Percentiles rank a stretch among this genome's conserved stretches.
Conservation (phyloP, 805 yeast species). For the Candida caryicola region DNA sequence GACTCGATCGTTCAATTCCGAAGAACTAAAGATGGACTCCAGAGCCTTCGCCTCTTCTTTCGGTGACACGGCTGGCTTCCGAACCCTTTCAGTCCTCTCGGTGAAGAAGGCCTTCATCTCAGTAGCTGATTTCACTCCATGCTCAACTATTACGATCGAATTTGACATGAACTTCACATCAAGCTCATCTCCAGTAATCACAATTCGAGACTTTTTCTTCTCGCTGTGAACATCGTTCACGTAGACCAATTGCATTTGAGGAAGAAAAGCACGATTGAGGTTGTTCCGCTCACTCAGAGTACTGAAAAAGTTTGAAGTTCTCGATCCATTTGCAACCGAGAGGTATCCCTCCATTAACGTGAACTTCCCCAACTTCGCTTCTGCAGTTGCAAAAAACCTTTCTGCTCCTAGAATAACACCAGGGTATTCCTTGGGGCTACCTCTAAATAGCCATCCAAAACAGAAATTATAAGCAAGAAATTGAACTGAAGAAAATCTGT, state of each 20-base stretch:
- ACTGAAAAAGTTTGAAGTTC: constrained; percentile 49
- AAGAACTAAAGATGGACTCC: too few relatives aligned
- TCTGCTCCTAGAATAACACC: constrained; percentile 83
- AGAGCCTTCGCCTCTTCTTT: too few relatives aligned
- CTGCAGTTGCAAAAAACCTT: constrained; percentile 62
- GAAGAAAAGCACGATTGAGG: constrained; percentile 64
- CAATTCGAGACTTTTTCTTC: constrained; percentile 41
- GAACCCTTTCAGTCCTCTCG: neutral
- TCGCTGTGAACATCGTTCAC: constrained; percentile 27
- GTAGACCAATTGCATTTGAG: constrained; percentile 61
- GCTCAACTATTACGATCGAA: constrained; percentile 53
- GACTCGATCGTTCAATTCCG: too few relatives aligned
- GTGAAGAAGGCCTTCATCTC: constrained; percentile 36
- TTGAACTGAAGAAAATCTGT: constrained; percentile 50
- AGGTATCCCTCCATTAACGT: constrained; percentile 67
- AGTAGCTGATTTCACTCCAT: constrained; percentile 46
- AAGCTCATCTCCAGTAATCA: constrained; percentile 62
- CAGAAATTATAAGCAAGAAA: constrained; percentile 64
- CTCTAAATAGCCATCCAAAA: constrained; percentile 75
- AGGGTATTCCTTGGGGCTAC: constrained; percentile 44
- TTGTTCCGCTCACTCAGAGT: constrained; percentile 43
- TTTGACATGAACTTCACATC: constrained; percentile 64
- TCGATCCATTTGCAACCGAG: constrained; percentile 64
- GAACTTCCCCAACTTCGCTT: constrained; percentile 61
- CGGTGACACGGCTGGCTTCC: too few relatives aligned